Percentiles rank a stretch among this genome's conserved stretches.
These are phyloP conservation scores for Alternaria gansuensis DNA, from an alignment of 2,329 filamentous ascomycete species.

Conservation along the genomic window DNA sequence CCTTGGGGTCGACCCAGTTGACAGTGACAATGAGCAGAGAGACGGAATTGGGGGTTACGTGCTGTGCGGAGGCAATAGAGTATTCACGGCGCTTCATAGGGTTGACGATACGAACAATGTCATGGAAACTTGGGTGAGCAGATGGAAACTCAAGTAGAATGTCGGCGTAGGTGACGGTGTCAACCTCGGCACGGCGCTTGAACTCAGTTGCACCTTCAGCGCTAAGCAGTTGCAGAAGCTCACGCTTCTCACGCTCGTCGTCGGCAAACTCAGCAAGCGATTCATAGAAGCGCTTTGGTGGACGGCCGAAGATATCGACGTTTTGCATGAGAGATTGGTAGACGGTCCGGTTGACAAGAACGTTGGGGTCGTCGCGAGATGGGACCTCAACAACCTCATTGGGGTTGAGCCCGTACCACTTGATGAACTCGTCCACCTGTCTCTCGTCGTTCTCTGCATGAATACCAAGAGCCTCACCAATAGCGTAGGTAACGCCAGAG, in stretches of 20 bases:
- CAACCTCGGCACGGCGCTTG: slow-evolving; percentile 89
- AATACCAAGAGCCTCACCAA: slow-evolving; percentile 95
- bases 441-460: slow-evolving; percentile 90
- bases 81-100: slow-evolving; percentile 98
- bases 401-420: slow-evolving; percentile 84
- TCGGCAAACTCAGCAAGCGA: slow-evolving; percentile 83
- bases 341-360: slow-evolving; percentile 87
- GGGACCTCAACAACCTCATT: slow-evolving; percentile 91
- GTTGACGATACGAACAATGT: slow-evolving; percentile 84
- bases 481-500: slow-evolving; percentile 93
- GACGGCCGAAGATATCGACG: slow-evolving; percentile 94
- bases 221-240: slow-evolving; percentile 75
- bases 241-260: slow-evolving; percentile 82
- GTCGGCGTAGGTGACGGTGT: slow-evolving; percentile 90
- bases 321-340: slow-evolving; percentile 93
- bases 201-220: slow-evolving; percentile 86
- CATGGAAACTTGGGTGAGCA: slow-evolving; percentile 86
- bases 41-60: slow-evolving; percentile 88
- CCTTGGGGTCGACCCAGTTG: slow-evolving; percentile 88
- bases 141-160: slow-evolving; percentile 89
- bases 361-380: slow-evolving; percentile 76
- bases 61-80: slow-evolving; percentile 97
- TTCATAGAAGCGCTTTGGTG: slow-evolving; percentile 98
- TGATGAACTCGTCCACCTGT: slow-evolving; percentile 84
- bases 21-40: slow-evolving; percentile 97